Evolutionary conservation across 2,329 filamentous ascomycete genomes (phyloP), one percentile per base, ranked within the genome.

Genomic region (Penicillium sp.): DNA sequence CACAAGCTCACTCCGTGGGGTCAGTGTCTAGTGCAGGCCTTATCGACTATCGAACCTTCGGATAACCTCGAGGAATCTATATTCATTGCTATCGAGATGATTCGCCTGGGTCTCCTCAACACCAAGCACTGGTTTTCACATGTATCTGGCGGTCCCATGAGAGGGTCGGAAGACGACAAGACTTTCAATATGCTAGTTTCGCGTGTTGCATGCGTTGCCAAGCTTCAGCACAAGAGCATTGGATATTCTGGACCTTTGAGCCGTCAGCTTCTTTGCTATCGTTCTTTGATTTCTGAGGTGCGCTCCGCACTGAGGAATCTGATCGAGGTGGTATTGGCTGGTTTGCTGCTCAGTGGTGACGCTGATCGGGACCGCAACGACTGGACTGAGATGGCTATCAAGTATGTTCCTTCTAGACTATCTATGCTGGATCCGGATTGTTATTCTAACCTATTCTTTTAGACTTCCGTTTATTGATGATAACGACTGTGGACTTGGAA

Each of bases 181-280:
- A 81, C 83, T 31, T 88, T 88, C 67, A 86, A 91, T 42, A 82
- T 94, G 53, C 82, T 99, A 42, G 86, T 97, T 66, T 94, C 91
- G 63, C 88, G 94, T 37, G 88, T 92, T 58, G 90, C 92, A 14
- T 91, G 89, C 50, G 80, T 97, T 55, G 84, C 91, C 49, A 90
- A 89, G 68, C 80, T 97, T 59, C 85, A 87, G 31, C 94, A 99
- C 71, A 84, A 90, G 64, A 82, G 84, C 4, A 92, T 93, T 64
- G 94, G 94, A 30, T 99, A 97, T 74, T 97, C 93, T 2, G 94
- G 94, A 0, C 93, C 94, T 1, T 82, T 99, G 1, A 96, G 91
- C 79, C 88, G 94, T 73, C 91, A 93, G 63, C 81, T 97, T 50
- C 81, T 99, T 40, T 87, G 86, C 26, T 99, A 92, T 78, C 89